Conservation (phyloP, 441 rosid species). For the Capsella rubella region DNA sequence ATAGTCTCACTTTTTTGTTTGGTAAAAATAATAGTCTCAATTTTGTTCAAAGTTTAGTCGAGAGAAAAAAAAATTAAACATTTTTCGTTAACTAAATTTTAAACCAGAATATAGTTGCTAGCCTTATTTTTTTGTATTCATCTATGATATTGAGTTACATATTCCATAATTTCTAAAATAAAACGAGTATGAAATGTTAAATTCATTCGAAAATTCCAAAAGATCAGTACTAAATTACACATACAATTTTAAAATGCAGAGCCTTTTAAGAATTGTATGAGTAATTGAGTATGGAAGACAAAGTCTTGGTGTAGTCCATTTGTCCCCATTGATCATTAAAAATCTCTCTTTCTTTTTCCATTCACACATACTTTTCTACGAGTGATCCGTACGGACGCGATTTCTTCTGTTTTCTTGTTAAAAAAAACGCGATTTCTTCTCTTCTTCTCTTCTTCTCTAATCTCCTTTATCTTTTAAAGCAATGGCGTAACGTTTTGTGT, state of each 20-base stretch:
- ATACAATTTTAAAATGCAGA: not conserved
- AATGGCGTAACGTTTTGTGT: slow-evolving; percentile 5
- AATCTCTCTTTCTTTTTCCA: not conserved
- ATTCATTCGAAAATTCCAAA: not conserved
- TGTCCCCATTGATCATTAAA: not conserved
- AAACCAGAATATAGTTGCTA: too few species aligned
- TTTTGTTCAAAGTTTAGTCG: too few species aligned
- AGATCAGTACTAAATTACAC: too few species aligned
- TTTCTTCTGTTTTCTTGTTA: not conserved
- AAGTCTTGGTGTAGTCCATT: not conserved
- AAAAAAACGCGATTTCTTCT: slow-evolving; percentile 14
- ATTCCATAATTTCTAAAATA: too few species aligned
- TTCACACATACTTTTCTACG: slow-evolving; percentile 37
- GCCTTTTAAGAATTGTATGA: not conserved
- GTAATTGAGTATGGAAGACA: not conserved
- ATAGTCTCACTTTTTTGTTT: too few species aligned
- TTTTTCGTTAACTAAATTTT: too few species aligned
- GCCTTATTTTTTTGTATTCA: too few species aligned
- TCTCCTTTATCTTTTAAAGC: slow-evolving; percentile 14
- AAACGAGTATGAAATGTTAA: too few species aligned
- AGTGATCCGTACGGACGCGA: slow-evolving; percentile 28
- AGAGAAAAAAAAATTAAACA: too few species aligned
- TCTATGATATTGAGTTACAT: too few species aligned
- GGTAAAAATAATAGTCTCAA: too few species aligned
- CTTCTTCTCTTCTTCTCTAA: not conserved